Conservation (phyloP, 73 alveolate genomes). For the Tetrahymena malaccensis region DNA sequence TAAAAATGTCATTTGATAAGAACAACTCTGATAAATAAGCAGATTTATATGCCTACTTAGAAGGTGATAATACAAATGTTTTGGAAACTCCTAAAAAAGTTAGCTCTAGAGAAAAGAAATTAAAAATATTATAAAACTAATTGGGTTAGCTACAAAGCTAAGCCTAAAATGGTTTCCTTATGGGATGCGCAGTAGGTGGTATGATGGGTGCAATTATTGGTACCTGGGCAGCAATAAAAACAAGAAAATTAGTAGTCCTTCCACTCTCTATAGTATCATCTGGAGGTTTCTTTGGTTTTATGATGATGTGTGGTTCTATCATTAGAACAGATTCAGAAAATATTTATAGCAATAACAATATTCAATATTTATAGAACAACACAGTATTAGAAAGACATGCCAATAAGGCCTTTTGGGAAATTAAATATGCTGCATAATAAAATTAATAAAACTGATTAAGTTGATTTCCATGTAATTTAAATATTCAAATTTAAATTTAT, state of each 20-base stretch:
- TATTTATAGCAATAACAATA: not conserved
- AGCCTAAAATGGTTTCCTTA: constrained; percentile 26
- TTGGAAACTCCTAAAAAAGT: constrained; percentile 21
- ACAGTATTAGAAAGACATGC: not conserved
- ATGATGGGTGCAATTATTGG: constrained; percentile 27
- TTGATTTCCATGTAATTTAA: not conserved
- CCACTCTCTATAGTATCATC: constrained; percentile 20
- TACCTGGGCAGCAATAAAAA: constrained; percentile 17
- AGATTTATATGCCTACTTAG: not conserved
- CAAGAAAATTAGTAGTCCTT: constrained; percentile 3
- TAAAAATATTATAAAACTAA: constrained; percentile 4
- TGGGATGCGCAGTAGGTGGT: constrained; percentile 33
- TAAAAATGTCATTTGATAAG: not conserved
- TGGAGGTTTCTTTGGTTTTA: constrained; percentile 38
- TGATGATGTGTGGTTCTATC: constrained; percentile 36
- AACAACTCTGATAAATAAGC: not conserved
- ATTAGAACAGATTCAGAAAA: constrained; percentile 13
- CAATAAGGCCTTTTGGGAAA: not conserved
- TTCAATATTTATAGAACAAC: not conserved
- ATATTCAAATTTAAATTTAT: too few species aligned
- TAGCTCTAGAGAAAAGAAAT: constrained; percentile 32
- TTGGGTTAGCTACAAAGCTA: constrained; percentile 5
- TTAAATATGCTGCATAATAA: not conserved
- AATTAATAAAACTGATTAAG: not conserved
- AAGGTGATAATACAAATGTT: not conserved